Base-by-base conservation (phyloP, 2,329 filamentous ascomycete genomes). In the Penicillium occitanis region DNA sequence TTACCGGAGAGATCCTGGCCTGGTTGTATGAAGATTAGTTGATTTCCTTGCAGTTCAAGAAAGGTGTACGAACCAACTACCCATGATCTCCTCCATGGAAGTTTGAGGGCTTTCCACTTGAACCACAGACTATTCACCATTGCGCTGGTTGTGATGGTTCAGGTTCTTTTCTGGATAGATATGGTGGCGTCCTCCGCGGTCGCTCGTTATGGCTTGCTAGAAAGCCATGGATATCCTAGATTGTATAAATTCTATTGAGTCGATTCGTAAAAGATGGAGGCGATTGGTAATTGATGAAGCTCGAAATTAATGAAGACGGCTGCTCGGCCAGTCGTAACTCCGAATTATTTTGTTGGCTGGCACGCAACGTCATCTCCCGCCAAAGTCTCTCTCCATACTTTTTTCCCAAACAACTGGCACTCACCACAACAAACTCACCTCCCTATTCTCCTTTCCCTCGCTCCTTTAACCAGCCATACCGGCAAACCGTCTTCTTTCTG, bases 1-100 rank as follows among this genome's bases (percentile, higher is more conserved):
- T 89, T 89, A 68, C 87, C 87, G 22, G 82, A 75, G 58, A 90
- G 81, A 75, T 90, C 87, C 70, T 82, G 80, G 73, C 87, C 87
- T 87, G n/a, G 4, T 37, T 25, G n/a, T 30, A 50, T 14, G 22
- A 13, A 10, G 6, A n/a, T 62, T 30, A 60, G 22, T n/a, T 28
- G 11, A 22, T 10, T 6, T 6, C 3, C n/a, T 13, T 48, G 44
- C 14, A 44, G 14, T 60, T 19, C 11, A 44, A 40, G 13, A 5
- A 4, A 4, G 5, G 33, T 10, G 37, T 50, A 50, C 58, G 68
- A 74, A 87, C 86, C 86, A 59, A 85, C 83, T 44, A 89, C 80
- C 77, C 84, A 87, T 62, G 81, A 83, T 73, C 81, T 84, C 68
- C 87, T 80, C 87, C 87, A 89, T 55, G 87, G 87, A 42, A 90